Percentiles rank a stretch among this genome's conserved stretches.
These are phyloP conservation scores for Kwoniella botswanensis DNA, from an alignment of 768 basidiomycete species.

Conservation along the genomic window DNA sequence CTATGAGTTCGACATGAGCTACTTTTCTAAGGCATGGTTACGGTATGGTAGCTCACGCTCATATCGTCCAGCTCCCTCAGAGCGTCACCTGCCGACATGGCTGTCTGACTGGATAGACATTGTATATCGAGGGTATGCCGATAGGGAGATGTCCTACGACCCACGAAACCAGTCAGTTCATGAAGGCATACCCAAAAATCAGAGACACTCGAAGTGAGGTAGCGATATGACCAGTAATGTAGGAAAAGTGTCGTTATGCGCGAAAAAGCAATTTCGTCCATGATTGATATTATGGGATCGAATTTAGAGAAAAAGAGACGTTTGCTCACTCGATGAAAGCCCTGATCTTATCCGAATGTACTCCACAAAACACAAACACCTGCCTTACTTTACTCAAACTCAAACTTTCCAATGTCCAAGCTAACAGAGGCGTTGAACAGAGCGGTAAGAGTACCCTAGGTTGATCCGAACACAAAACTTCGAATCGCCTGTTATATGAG, in stretches of 20 bases:
- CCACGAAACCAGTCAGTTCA: too few relatives aligned
- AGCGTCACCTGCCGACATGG: constrained; percentile 57
- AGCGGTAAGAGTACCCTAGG: constrained; percentile 91
- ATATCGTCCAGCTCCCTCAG: constrained; percentile 56
- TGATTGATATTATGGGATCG: neutral
- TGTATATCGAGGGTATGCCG: constrained; percentile 44
- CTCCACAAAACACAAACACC: constrained; percentile 92
- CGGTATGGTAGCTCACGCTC: constrained; percentile 33
- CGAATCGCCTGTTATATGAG: constrained; percentile 91
- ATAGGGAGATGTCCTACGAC: constrained; percentile 38
- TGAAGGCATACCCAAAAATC: too few relatives aligned
- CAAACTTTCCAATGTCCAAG: constrained; percentile 96
- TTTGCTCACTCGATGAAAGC: constrained; percentile 75
- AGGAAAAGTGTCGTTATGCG: too few relatives aligned
- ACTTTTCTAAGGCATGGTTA: neutral
- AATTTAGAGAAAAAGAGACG: neutral
- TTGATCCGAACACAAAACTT: constrained; percentile 82
- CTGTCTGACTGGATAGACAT: constrained; percentile 53
- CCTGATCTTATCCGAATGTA: constrained; percentile 84
- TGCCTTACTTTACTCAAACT: constrained; percentile 94
- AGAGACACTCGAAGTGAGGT: neutral
- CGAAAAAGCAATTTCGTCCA: neutral
- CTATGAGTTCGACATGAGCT: constrained; percentile 24
- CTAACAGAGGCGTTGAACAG: constrained; percentile 88
- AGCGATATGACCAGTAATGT: neutral